Conservation (phyloP, 2,329 filamentous ascomycete genomes). For the Fusarium liriodendri region DNA sequence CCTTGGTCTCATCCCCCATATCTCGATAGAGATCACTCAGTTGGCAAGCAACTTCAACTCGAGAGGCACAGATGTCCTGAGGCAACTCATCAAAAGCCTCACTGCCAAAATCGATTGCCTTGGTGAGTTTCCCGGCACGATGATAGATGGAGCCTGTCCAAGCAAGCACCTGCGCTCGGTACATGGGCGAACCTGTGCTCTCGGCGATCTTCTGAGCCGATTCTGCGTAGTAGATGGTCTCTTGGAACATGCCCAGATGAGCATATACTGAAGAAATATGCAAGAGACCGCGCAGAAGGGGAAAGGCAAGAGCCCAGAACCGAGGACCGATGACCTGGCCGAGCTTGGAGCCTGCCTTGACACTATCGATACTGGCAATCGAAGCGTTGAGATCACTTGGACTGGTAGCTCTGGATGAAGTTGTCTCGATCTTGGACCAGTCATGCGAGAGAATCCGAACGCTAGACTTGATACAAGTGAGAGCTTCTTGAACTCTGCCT, state of each 20-base stretch:
- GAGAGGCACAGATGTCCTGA: conserved; percentile 50
- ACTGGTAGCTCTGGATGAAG: conserved; percentile 25
- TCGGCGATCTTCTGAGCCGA: conserved; percentile 83
- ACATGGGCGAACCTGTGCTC: conserved; percentile 72
- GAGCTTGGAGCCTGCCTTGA: conserved; percentile 37
- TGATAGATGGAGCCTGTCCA: conserved; percentile 67
- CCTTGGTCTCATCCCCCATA: conserved; percentile 57
- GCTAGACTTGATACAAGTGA: conserved; percentile 67
- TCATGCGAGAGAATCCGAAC: conserved; percentile 67
- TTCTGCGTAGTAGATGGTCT: conserved; percentile 89
- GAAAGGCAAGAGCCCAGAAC: conserved; percentile 83
- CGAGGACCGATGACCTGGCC: conserved; percentile 59
- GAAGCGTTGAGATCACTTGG: conserved; percentile 45
- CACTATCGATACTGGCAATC: conserved; percentile 44
- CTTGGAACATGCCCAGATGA: conserved; percentile 86
- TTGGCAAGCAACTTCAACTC: conserved; percentile 62
- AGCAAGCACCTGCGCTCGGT: conserved; percentile 64
- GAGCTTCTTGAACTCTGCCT: conserved; percentile 68
- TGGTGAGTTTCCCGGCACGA: conserved; percentile 68
- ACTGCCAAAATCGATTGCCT: conserved; percentile 66
- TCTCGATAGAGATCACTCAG: conserved; percentile 67
- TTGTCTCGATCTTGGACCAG: conserved; percentile 63
- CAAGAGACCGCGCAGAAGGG: conserved; percentile 76
- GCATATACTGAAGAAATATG: conserved; percentile 83
- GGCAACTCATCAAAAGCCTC: conserved; percentile 65